Conservation (phyloP, 176 grass and related monocot genomes). For the Oryza brachyantha region DNA sequence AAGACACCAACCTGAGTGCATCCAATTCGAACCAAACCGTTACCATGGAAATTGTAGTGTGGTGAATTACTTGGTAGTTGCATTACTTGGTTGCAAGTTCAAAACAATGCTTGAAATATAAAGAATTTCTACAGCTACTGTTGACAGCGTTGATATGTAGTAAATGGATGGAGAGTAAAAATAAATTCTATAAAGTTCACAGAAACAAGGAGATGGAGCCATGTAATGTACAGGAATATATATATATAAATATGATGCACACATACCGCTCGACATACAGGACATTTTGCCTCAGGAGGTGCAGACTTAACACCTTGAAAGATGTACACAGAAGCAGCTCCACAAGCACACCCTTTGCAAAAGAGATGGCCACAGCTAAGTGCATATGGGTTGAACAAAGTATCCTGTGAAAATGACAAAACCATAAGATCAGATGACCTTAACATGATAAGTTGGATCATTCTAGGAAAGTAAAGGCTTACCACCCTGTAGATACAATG, state of each 20-base stretch:
- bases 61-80: neutral
- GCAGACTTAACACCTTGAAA: constrained; percentile 68
- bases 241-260: neutral
- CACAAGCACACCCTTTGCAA: constrained; percentile 70
- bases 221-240: neutral
- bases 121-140: neutral
- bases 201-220: neutral
- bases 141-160: neutral
- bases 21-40: neutral
- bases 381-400: constrained; percentile 67
- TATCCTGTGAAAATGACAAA: constrained; percentile 39
- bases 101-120: neutral
- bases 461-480: neutral
- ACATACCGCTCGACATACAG: constrained; percentile 59
- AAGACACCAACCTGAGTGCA: constrained; percentile 50
- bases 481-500: neutral
- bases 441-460: neutral
- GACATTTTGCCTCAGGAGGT: constrained; percentile 47
- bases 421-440: neutral
- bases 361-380: constrained; percentile 71
- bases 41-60: neutral
- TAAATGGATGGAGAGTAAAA: neutral
- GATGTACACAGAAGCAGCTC: constrained; percentile 61
- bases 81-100: neutral
- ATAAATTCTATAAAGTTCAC: neutral